These are phyloP conservation scores for Pleomassaria siparia DNA, from an alignment of 2,329 filamentous ascomycete species.

Conservation along the genomic window DNA sequence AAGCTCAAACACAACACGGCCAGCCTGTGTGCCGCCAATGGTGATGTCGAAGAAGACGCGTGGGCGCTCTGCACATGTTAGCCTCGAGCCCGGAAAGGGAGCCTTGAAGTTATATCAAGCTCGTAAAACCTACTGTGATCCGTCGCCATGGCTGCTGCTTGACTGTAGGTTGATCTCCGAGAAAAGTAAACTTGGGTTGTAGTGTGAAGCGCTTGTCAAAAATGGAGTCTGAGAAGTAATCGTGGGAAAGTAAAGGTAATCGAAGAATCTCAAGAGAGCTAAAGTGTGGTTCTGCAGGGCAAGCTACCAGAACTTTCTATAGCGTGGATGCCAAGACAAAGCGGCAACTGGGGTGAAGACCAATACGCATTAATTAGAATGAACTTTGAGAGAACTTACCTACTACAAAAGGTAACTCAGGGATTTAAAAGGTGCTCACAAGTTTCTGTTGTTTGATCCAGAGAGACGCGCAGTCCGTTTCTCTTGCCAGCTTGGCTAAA, in stretches of 20 bases:
- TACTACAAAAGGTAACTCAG: not conserved
- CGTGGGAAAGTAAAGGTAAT: not conserved
- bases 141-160: constrained; percentile 24
- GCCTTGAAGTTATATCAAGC: not conserved
- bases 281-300: constrained; percentile 2
- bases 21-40: constrained; percentile 71
- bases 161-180: not conserved
- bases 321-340: constrained; percentile 25
- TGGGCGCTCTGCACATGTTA: constrained; percentile 57
- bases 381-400: not conserved
- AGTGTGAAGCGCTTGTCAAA: too few relatives aligned
- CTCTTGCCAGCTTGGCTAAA: not conserved
- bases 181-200: not conserved
- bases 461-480: not conserved
- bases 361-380: too few relatives aligned
- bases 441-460: not conserved
- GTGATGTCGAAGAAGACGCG: constrained; percentile 93
- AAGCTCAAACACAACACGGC: constrained; percentile 85
- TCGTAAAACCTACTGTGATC: constrained; percentile 21
- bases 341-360: not conserved
- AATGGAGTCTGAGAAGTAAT: not conserved
- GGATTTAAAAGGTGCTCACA: not conserved
- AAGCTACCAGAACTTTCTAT: constrained; percentile 41
- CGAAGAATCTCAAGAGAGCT: not conserved
- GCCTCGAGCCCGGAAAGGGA: not conserved